Percentiles rank a stretch among this genome's conserved stretches.
Conservation (phyloP, 352 stramenopile genomes). For the Phytophthora idaei region DNA sequence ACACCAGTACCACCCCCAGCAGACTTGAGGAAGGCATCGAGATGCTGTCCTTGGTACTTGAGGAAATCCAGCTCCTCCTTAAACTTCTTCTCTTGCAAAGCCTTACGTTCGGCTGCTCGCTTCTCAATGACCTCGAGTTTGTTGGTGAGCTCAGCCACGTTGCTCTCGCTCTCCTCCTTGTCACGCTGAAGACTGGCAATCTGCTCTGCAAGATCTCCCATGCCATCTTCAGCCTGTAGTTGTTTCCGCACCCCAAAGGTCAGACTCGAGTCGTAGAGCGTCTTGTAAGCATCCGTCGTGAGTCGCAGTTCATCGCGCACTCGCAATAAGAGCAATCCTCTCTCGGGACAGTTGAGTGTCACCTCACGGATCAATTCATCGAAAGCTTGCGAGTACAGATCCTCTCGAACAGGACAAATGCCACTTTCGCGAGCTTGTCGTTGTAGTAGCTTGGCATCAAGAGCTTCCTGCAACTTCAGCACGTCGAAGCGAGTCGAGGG, state of each 20-base stretch:
- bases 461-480: constrained; percentile 89
- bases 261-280: constrained; percentile 93
- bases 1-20: constrained; percentile 54
- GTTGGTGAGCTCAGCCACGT: constrained; percentile 91
- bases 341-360: constrained; percentile 91
- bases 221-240: constrained; percentile 92
- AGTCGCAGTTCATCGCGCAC: constrained; percentile 93
- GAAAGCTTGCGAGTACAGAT: constrained; percentile 93
- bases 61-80: constrained; percentile 96
- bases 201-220: constrained; percentile 82
- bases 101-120: constrained; percentile 83
- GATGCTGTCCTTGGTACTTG: constrained; percentile 95
- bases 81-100: constrained; percentile 93
- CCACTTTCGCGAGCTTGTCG: constrained; percentile 92
- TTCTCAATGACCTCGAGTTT: constrained; percentile 95
- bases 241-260: constrained; percentile 95
- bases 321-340: constrained; percentile 91
- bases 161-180: constrained; percentile 78
- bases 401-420: constrained; percentile 94
- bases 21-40: constrained; percentile 95
- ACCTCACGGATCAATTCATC: constrained; percentile 95
- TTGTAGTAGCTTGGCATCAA: constrained; percentile 91
- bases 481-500: constrained; percentile 93
- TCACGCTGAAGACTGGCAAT: constrained; percentile 55
- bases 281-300: constrained; percentile 96